Base-by-base conservation (phyloP, 169 alveolate species). In the Plasmodium chabaudi region DNA sequence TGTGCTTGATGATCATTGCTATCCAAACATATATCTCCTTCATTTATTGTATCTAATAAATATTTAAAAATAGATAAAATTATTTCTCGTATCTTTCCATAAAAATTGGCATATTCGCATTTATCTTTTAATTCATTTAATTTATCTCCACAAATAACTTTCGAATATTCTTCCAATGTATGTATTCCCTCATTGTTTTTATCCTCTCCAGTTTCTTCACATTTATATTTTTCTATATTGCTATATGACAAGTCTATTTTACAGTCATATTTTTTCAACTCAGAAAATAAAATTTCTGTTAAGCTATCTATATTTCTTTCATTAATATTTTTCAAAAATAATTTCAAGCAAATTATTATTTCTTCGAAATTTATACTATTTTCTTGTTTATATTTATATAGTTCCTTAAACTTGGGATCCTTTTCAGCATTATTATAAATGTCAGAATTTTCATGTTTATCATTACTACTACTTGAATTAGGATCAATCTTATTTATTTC, bases 51-150 rank as follows among this genome's bases (percentile, higher is more conserved):
- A 23, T 79, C 89, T 46, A 79, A 53, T 12, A 86, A 46, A 25
- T 69, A 68, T 63, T 70, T 86, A 25, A 86, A 69, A 69, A 86
- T 70, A 12, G 91, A 57, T 42, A 86, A 72, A 69, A 86, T 68
- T 0, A 86, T 86, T 71, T 86, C 91, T 34, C 91, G 57, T 21
- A 63, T 21, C 34, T 56, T 86, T 57, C 87, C 91, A 68, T 64
- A 47, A 5, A 39, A 19, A 53, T 86, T 44, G 6, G 25, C 34
- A 53, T 53, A 59, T 86, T 86, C 91, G 9, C 56, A 70, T 46
- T 57, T 27, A 34, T 34, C 42, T 25, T 47, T 69, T 46, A 86
- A 64, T 46, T 86, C 77, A 5, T 49, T 47, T 61, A 86, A 70
- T 69, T 86, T 86, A 0, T 39, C 57, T 69, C 12, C 34, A 42